Percentiles rank a stretch among this genome's conserved stretches.
Evolutionary conservation across 2,329 filamentous ascomycete genomes (phyloP).

Genomic region (Curvularia hawaiiensis): DNA sequence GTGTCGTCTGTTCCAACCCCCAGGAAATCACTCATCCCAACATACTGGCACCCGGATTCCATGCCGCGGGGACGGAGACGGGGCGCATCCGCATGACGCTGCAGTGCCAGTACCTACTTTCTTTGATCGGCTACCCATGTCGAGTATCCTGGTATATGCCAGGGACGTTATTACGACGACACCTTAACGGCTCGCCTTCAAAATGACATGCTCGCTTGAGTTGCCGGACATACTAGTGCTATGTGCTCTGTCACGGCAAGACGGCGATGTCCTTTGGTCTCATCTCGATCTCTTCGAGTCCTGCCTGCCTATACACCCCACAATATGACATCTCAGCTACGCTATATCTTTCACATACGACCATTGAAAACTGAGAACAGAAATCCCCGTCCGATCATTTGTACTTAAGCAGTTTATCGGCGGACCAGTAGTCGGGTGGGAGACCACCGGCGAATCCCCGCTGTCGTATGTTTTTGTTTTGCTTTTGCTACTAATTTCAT

Average conservation of each 20-base stretch:
- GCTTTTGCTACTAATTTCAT: neutral
- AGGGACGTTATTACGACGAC: constrained; percentile 15
- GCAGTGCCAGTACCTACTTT: constrained; percentile 7
- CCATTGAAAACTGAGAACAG: neutral
- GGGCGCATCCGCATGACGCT: constrained; percentile 13
- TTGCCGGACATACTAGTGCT: neutral
- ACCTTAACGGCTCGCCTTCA: neutral
- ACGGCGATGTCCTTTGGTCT: neutral
- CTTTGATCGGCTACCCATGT: constrained; percentile 20
- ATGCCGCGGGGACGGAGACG: constrained; percentile 13
- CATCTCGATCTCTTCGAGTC: neutral
- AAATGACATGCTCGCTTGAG: neutral
- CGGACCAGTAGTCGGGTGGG: constrained; percentile 15
- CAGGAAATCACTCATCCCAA: constrained; percentile 9
- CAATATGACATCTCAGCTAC: neutral
- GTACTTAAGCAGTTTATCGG: constrained; percentile 4
- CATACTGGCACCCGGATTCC: constrained; percentile 10
- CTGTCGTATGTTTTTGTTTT: constrained; percentile 20
- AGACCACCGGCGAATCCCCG: constrained; percentile 14
- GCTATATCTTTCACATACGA: constrained; percentile 8
- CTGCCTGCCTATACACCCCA: neutral
- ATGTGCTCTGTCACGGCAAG: neutral
- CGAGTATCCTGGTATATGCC: constrained; percentile 13
- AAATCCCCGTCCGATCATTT: neutral
- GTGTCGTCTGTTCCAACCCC: neutral